Base-by-base conservation (phyloP, 2,329 filamentous ascomycete species). In the Cercospora brassicicola region DNA sequence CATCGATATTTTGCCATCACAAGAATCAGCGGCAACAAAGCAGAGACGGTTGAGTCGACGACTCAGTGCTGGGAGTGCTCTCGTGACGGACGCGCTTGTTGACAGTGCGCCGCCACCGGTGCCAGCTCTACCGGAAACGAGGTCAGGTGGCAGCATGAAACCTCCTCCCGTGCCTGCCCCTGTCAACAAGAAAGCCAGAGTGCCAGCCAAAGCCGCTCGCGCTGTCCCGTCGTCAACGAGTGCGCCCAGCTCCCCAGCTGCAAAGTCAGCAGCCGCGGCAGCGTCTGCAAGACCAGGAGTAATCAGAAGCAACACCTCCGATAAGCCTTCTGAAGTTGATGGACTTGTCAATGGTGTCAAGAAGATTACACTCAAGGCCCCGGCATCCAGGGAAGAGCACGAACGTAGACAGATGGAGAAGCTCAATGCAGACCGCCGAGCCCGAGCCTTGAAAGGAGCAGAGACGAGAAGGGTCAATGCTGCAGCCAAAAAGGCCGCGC, bases 281-380 rank as follows among this genome's bases (percentile, higher is more conserved):
- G 51, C 63, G 51, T 62, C 68, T 26, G 20, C 36, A 18, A 23
- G 62, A 36, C 61, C 60, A 23, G 26, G 59, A 8, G 48, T 57
- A 2, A 18, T 63, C 30, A 36, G 67, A 28, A 63, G 59, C 15
- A 39, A 36, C 36, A 64, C 28, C 28, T 59, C 64, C 56, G 26
- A 64, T 28, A 56, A 59, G 42, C 53, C 66, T 63, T 74, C 79
- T 15, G 81, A 83, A 33, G 75, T 88, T 55, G 85, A 88, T 55
- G 79, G 79, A 18, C 76, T 88, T 28, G 81, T 85, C 0, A 80
- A 82, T 2, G 85, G 84, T 3, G 76, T 89, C 68, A 86, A 85
- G 73, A 84, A 84, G 30, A 85, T 89, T 64, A 88, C 86, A 23
- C 75, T 90, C 59, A 88, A 87, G 69, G 80, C 89, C 62, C 72